These are phyloP conservation scores for Chlamydomonas sp. DNA, from an alignment of 139 green algal species.

Conservation along the genomic window DNA sequence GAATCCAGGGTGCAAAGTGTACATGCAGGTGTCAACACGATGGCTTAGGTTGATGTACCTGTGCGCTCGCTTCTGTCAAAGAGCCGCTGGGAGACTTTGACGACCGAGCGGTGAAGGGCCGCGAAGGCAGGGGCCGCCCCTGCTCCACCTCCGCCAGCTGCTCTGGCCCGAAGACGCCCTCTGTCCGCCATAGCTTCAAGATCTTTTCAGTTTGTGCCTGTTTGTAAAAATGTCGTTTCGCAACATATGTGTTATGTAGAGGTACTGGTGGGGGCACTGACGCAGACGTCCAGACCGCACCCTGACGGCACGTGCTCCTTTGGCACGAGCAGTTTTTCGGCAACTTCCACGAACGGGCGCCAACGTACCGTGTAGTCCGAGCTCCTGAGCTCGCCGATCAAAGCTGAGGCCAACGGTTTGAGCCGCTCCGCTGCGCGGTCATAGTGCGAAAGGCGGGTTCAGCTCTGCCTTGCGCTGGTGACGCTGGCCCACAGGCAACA, in stretches of 20 bases:
- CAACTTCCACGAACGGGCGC: background rate
- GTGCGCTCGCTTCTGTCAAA: constrained; percentile 34
- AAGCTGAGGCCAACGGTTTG: background rate
- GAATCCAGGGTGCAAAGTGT: background rate
- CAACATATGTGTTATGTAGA: background rate
- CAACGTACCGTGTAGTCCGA: constrained; percentile 1
- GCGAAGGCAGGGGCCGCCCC: background rate
- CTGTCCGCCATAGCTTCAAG: constrained; percentile 19
- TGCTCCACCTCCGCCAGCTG: constrained; percentile 22
- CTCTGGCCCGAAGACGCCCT: constrained; percentile 19
- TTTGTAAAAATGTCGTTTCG: too few species aligned
- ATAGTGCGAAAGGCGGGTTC: background rate
- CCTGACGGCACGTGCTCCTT: too few species aligned
- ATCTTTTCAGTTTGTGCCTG: constrained; percentile 27
- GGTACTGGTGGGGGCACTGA: too few species aligned
- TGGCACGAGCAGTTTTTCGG: background rate
- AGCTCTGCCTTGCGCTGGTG: background rate
- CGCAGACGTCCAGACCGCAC: too few species aligned
- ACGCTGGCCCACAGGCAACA: background rate
- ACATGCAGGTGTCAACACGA: background rate
- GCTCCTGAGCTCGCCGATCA: constrained; percentile 1
- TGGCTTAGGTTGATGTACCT: background rate
- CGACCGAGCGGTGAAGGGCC: background rate
- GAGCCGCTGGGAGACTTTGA: constrained; percentile 37
- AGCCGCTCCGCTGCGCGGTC: constrained; percentile 20